Conservation (phyloP, 2,329 filamentous ascomycete species). For the Zasmidium cellare region DNA sequence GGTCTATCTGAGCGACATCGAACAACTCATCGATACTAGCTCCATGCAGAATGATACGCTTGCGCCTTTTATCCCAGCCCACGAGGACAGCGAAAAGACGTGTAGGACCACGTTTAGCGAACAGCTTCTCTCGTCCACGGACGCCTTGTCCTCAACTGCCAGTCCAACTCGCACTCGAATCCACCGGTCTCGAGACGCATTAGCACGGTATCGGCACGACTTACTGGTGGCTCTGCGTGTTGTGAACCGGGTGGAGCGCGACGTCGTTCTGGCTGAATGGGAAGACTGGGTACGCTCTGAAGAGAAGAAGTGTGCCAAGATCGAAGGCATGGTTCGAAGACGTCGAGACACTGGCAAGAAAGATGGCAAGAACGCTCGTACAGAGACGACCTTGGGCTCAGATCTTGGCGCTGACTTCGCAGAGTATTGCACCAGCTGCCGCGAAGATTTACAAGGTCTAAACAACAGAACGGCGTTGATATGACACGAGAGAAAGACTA, state of each 20-base stretch:
- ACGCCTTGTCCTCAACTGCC: conserved; percentile 3
- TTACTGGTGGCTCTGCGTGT: conserved; percentile 86
- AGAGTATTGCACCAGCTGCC: conserved; percentile 64
- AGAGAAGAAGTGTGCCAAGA: conserved; percentile 69
- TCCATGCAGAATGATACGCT: conserved; percentile 23
- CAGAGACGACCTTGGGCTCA: conserved; percentile 18
- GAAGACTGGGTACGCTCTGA: conserved; percentile 89
- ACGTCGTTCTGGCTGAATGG: conserved; percentile 85
- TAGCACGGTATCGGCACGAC: conserved; percentile 85
- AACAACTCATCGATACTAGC: conserved; percentile 55
- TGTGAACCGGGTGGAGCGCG: conserved; percentile 83
- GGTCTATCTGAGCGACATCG: conserved; percentile 79
- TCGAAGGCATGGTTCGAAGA: conserved; percentile 51
- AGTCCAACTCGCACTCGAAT: conserved; percentile 51
- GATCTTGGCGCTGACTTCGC: conserved; percentile 56
- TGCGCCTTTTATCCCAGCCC: conserved; percentile 1
- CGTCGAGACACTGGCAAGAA: conserved; percentile 7
- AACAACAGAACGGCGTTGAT: conserved; percentile 14
- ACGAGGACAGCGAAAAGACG: conserved; percentile 14
- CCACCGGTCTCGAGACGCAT: conserved; percentile 74
- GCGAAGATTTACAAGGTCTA: conserved; percentile 36
- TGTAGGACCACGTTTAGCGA: conserved; percentile 37
- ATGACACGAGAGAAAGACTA: conserved; percentile 4
- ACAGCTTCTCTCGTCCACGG: conserved; percentile 21
- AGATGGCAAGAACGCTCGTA: neutral